Evolutionary conservation across 2,329 filamentous ascomycete species (phyloP), one percentile per base, ranked within the genome.

Genomic region (Fusarium solani-melongenae): DNA sequence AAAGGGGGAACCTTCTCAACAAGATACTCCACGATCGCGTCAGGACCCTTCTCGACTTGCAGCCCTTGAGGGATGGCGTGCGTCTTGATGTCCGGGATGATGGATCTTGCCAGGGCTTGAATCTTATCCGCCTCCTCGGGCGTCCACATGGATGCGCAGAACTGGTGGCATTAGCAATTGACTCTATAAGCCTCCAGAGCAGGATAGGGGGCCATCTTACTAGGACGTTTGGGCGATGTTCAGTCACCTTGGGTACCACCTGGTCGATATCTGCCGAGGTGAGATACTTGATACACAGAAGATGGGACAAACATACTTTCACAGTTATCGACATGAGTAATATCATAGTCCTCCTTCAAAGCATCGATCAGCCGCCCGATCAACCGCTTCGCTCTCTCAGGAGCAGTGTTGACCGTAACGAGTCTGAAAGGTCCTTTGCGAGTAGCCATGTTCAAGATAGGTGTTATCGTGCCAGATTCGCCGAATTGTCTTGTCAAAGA

Each of bases 361-460:
- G 85, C 87, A 64, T 92, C 89, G 15, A 88, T 85, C 38, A 93
- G 81, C 0, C 89, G 86, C 12, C 91, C 91, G 75, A 92, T 88
- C 36, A 93, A 81, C 9, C 84, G 82, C 81, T 90, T 89, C 36
- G 91, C 92, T 64, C 91, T 85, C 71, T 92, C 91, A 1, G 91
- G 91, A 2, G 88, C 90, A 2, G 88, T 92, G 82, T 93, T 93
- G 73, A 93, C 90, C 2, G 90, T 93, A 33, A 92, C 87, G 14
- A 93, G 86, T 75, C 85, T 88, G 82, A 87, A 93, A 4, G 90
- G 90, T 20, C 89, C 89, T 57, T 56, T 67, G 27, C 46, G 46
- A 9, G 46, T 20, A 31, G 27, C 11, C 24, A 53, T 53, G 7
- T 31, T 20, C 4, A 51, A 51, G 46, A 53, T 53, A 12, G 17